A percentile compares a stretch with the other conserved stretches of the same genome.
Conservation (phyloP, 345 rosid species). For the Draba incana region DNA sequence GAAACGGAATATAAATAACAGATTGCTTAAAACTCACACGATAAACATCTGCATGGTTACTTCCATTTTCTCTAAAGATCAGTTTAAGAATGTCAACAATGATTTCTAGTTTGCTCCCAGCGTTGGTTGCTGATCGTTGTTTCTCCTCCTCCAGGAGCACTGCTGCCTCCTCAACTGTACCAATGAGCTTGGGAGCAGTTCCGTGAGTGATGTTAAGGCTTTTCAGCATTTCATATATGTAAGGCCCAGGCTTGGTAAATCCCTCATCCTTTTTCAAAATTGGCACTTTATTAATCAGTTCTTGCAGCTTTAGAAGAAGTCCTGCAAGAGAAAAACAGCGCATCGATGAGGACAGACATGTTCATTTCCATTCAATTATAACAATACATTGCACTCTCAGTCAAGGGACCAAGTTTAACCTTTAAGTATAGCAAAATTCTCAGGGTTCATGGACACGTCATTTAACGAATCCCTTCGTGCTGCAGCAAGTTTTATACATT, state of each 20-base stretch:
- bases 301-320: conserved; percentile 85
- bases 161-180: conserved; percentile 72
- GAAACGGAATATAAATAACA: conserved; percentile 8
- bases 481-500: conserved; percentile 73
- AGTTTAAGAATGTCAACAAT: conserved; percentile 69
- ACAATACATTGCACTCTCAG: conserved; percentile 4
- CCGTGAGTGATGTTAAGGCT: conserved; percentile 79
- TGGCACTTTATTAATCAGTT: conserved; percentile 80
- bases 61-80: conserved; percentile 68
- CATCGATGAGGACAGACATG: conserved; percentile 19
- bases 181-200: conserved; percentile 75
- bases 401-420: conserved; percentile 48
- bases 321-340: conserved; percentile 54
- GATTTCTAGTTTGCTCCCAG: conserved; percentile 75
- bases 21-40: conserved; percentile 62
- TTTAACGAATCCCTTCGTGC: conserved; percentile 61
- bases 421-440: conserved; percentile 89
- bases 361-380: conserved; percentile 16
- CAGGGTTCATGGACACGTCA: conserved; percentile 77
- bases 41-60: conserved; percentile 65
- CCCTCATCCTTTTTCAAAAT: conserved; percentile 78
- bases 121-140: conserved; percentile 48
- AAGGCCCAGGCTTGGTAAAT: conserved; percentile 90
- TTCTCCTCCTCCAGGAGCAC: conserved; percentile 78
- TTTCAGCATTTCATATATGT: conserved; percentile 79